Evolutionary conservation across 176 grass and related monocot species (phyloP).

Genomic region (Ensete glaucum): DNA sequence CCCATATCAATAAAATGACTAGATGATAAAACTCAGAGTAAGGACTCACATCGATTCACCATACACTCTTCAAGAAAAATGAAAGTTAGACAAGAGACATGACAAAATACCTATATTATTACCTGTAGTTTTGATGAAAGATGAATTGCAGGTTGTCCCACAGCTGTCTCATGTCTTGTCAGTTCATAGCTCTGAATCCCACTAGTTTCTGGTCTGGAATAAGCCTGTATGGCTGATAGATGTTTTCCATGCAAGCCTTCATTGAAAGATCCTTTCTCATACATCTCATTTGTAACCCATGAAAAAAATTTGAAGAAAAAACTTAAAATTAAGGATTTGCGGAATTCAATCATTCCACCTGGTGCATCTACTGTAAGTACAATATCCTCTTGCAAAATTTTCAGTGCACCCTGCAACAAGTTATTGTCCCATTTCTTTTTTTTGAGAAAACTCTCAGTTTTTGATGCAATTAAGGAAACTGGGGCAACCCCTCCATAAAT

Average conservation of each 20-base stretch:
- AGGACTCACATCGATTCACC: not conserved
- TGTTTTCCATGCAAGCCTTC: conserved; percentile 38
- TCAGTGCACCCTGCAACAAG: conserved; percentile 45
- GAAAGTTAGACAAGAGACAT: not conserved
- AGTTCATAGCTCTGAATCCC: conserved; percentile 76
- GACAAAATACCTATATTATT: not conserved
- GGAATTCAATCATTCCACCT: conserved; percentile 96
- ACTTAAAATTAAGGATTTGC: conserved; percentile 82
- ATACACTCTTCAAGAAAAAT: not conserved
- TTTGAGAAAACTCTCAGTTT: conserved; percentile 49
- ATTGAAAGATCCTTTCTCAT: conserved; percentile 40
- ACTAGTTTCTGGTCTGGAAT: conserved; percentile 31
- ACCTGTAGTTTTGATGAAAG: conserved; percentile 88
- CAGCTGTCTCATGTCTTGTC: conserved; percentile 63
- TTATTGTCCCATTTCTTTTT: conserved; percentile 56
- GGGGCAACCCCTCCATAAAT: conserved; percentile 77
- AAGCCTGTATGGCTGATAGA: conserved; percentile 57
- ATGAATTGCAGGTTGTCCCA: conserved; percentile 74
- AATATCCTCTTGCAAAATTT: conserved; percentile 78
- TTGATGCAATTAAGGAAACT: conserved; percentile 55
- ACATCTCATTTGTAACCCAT: conserved; percentile 68
- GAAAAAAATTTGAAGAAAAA: conserved; percentile 99
- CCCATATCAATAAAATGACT: too few species aligned
- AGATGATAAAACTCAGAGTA: not conserved
- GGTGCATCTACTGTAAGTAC: conserved; percentile 67